Conservation (phyloP, 2,329 filamentous ascomycete species). For the Chaetomium sp. region DNA sequence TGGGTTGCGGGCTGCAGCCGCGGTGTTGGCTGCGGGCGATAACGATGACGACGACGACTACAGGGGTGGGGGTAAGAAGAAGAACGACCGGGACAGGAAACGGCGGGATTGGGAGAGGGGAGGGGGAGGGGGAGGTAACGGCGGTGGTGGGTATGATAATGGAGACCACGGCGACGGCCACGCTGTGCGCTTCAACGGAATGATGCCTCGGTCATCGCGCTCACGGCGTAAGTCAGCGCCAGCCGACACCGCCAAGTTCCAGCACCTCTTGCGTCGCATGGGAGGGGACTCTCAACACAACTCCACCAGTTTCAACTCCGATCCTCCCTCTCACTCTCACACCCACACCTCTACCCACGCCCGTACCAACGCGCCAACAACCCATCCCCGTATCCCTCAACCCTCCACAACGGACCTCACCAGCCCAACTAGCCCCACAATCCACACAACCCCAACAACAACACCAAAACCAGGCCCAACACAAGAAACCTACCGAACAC, state of each 20-base stretch:
- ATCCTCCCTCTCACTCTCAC: not conserved
- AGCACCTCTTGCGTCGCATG: not conserved
- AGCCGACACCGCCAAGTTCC: slow-evolving; percentile 20
- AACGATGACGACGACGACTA: not conserved
- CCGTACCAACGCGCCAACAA: too few relatives aligned
- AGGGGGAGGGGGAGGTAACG: not conserved
- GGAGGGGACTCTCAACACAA: not conserved
- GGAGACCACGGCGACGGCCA: not conserved
- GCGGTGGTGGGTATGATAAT: not conserved
- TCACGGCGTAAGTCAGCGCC: slow-evolving; percentile 26
- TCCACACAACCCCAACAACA: too few relatives aligned
- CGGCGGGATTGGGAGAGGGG: not conserved
- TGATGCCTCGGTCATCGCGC: not conserved
- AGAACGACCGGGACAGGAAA: too few relatives aligned
- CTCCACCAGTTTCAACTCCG: not conserved
- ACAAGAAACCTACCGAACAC: too few relatives aligned
- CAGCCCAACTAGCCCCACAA: too few relatives aligned
- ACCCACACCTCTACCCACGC: too few relatives aligned
- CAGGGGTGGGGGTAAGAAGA: not conserved
- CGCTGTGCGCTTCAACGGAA: not conserved
- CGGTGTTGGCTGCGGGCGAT: slow-evolving; percentile 23
- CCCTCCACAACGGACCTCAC: too few relatives aligned
- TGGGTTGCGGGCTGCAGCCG: slow-evolving; percentile 41
- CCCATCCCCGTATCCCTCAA: too few relatives aligned
- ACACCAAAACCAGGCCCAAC: too few relatives aligned